A percentile compares a stretch with the other conserved stretches of the same genome.
Evolutionary conservation across 2,329 filamentous ascomycete genomes (phyloP).

Genomic region (Phialophora macrospora): DNA sequence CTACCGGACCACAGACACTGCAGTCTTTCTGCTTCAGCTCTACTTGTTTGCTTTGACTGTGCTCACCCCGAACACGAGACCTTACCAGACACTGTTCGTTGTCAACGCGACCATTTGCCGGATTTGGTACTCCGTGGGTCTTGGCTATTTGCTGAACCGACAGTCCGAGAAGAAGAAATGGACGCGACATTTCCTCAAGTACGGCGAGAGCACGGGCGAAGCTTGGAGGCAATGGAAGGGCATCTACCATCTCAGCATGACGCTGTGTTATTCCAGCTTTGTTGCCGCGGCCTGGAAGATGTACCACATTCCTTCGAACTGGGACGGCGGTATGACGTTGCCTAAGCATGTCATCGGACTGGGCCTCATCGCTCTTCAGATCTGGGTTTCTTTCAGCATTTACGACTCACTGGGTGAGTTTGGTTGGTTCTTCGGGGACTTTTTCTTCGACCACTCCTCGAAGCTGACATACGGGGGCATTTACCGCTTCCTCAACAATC

Average conservation of each 20-base stretch:
- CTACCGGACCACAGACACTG: constrained; percentile 82
- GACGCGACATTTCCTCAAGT: constrained; percentile 98
- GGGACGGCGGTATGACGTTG: constrained; percentile 82
- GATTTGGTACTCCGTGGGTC: constrained; percentile 86
- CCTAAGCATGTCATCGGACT: constrained; percentile 85
- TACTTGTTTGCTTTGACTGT: constrained; percentile 76
- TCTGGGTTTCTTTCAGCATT: constrained; percentile 92
- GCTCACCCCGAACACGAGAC: constrained; percentile 74
- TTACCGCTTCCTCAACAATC: constrained; percentile 97
- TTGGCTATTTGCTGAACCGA: constrained; percentile 80
- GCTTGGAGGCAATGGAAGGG: constrained; percentile 99
- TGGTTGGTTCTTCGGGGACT: constrained; percentile 98
- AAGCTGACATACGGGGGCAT: constrained; percentile 96
- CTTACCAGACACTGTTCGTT: constrained; percentile 80
- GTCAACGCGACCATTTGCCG: constrained; percentile 81
- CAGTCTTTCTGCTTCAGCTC: constrained; percentile 74
- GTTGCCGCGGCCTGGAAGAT: constrained; percentile 94
- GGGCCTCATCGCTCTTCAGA: constrained; percentile 79
- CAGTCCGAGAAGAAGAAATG: constrained; percentile 92
- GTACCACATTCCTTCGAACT: constrained; percentile 84
- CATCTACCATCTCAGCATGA: constrained; percentile 89
- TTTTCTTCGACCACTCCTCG: constrained; percentile 89
- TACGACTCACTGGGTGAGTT: constrained; percentile 97
- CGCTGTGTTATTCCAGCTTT: constrained; percentile 86
- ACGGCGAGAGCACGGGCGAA: constrained; percentile 84